phyloP scores from a whole-genome alignment of 78 protist genomes.

The Cyanophora paradoxa region DNA sequence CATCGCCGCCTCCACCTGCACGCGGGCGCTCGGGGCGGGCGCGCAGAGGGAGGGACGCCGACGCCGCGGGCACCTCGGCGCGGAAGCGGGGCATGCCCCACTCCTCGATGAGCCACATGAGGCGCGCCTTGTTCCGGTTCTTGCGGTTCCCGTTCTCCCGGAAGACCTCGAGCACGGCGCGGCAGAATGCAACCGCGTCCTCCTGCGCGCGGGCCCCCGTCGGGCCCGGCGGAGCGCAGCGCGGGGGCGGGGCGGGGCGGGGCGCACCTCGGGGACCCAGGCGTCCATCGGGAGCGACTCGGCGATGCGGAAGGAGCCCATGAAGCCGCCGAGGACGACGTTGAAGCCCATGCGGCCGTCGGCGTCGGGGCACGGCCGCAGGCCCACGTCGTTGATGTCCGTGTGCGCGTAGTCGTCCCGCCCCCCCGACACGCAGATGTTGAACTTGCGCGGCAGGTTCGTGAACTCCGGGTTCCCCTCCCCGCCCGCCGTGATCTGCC shows the following conservation, averaged over 20 bases:
- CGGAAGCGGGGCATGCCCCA: background rate
- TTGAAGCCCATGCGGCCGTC: background rate
- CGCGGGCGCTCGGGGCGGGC: no score
- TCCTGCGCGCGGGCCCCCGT: no score
- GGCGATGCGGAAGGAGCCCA: no score
- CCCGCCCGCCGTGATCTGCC: background rate
- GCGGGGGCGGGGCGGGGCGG: no score
- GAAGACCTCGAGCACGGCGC: constrained; percentile 1
- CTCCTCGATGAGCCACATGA: constrained; percentile 28
- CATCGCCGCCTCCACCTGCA: background rate
- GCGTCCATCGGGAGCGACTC: background rate
- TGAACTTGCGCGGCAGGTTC: constrained; percentile 34
- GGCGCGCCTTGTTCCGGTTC: constrained; percentile 32
- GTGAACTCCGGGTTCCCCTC: constrained; percentile 19
- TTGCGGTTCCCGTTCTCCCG: constrained; percentile 30
- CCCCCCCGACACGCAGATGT: constrained; percentile 25
- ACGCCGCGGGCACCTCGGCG: background rate
- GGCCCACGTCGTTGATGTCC: constrained; percentile 32
- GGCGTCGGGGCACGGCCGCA: constrained; percentile 3
- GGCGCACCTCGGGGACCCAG: constrained; percentile 17
- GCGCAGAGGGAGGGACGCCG: no score
- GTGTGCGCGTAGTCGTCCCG: constrained; percentile 36
- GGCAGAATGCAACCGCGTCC: no score
- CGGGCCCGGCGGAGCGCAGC: no score
- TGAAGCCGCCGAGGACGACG: no score